Percentiles rank a stretch among this genome's conserved stretches.
These are phyloP conservation scores for Exophiala lecanii-corni DNA, from an alignment of 2,329 filamentous ascomycete genomes.

Conservation along the genomic window DNA sequence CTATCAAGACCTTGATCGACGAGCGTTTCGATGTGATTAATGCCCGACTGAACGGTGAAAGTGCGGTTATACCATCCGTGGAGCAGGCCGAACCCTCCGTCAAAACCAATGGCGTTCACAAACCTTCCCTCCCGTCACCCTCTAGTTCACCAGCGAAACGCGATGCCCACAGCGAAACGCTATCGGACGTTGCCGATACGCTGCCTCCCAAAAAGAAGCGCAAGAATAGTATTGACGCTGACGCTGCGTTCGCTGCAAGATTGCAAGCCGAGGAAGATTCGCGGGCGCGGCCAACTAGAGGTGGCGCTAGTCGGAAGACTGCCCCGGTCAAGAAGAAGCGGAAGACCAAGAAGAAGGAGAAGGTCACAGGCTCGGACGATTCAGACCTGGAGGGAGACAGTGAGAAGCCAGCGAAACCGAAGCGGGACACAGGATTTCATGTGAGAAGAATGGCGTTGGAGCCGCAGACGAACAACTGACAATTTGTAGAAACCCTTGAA, in stretches of 20 bases:
- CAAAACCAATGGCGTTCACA: conserved; percentile 34
- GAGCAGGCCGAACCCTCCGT: conserved; percentile 20
- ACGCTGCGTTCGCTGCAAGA: conserved; percentile 80
- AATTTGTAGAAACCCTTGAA: conserved; percentile 41
- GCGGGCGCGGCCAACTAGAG: conserved; percentile 69
- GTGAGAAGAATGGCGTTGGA: no score
- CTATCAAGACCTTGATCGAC: conserved; percentile 68
- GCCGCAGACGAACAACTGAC: no score
- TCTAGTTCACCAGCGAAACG: conserved; percentile 39
- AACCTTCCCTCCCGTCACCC: conserved; percentile 23
- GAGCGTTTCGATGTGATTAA: conserved; percentile 68
- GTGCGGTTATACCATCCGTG: conserved; percentile 31
- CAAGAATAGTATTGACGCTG: conserved; percentile 65
- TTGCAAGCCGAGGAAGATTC: conserved; percentile 91
- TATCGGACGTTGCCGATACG: conserved; percentile 35
- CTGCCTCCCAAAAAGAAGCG: conserved; percentile 58
- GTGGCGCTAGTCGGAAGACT: conserved; percentile 59
- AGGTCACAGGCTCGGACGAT: conserved; percentile 52
- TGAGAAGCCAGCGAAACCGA: conserved; percentile 57
- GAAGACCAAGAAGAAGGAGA: conserved; percentile 52
- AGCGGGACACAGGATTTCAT: conserved; percentile 85
- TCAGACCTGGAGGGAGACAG: conserved; percentile 67
- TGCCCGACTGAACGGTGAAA: conserved; percentile 41
- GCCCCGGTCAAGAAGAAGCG: conserved; percentile 61
- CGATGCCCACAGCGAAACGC: conserved; percentile 38